Conservation (phyloP, 2,329 filamentous ascomycete genomes). For the Calycina marina region DNA sequence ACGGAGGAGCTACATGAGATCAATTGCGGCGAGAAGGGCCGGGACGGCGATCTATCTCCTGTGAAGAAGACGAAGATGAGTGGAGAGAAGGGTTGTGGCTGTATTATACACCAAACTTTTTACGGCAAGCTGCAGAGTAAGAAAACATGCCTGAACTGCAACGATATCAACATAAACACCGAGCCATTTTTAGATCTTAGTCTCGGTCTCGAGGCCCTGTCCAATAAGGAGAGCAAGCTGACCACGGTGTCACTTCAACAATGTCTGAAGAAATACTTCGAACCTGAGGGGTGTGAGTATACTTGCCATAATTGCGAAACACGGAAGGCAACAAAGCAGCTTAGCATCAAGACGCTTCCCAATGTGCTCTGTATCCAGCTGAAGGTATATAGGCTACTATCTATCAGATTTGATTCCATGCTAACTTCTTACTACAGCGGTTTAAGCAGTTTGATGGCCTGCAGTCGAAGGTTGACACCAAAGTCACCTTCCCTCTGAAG, state of each 20-base stretch:
- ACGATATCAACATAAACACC: slow-evolving; percentile 65
- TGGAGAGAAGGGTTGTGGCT: slow-evolving; percentile 44
- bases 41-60: slow-evolving; percentile 11
- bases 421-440: slow-evolving; percentile 31
- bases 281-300: slow-evolving; percentile 78
- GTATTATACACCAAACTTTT: slow-evolving; percentile 88
- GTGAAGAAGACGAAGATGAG: slow-evolving; percentile 14
- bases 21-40: slow-evolving; percentile 41
- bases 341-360: slow-evolving; percentile 71
- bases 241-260: slow-evolving; percentile 45
- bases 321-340: slow-evolving; percentile 70
- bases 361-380: slow-evolving; percentile 86
- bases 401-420: too few species aligned
- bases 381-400: too few species aligned
- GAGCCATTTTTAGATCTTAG: slow-evolving; percentile 88
- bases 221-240: slow-evolving; percentile 45
- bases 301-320: slow-evolving; percentile 68
- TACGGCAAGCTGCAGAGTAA: slow-evolving; percentile 84
- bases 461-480: slow-evolving; percentile 77
- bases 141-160: slow-evolving; percentile 80
- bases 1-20: slow-evolving; percentile 81
- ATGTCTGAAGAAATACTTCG: slow-evolving; percentile 78
- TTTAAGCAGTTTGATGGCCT: slow-evolving; percentile 64
- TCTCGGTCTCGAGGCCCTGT: slow-evolving; percentile 63
- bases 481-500: slow-evolving; percentile 70